phyloP scores from a whole-genome alignment of 2,329 filamentous ascomycete genomes.

The Xylariaceae sp. region DNA sequence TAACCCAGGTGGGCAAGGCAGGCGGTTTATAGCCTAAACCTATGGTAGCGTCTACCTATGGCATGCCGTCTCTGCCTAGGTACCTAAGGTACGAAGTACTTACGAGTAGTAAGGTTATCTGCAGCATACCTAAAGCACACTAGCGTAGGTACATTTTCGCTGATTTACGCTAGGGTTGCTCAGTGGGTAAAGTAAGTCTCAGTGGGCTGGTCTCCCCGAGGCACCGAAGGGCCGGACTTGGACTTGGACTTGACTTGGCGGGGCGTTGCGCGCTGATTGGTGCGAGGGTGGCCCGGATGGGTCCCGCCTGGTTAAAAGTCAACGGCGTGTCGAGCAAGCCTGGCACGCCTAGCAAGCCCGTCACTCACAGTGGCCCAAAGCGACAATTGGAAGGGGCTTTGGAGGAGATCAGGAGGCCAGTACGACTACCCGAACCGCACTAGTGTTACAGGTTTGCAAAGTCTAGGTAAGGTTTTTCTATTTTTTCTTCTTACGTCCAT shows the following conservation, averaged over 20 bases:
- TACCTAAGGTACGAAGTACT: too few species aligned
- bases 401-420: slow-evolving; percentile 11
- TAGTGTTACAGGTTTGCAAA: slow-evolving; percentile 16
- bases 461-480: neutral
- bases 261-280: slow-evolving; percentile 2
- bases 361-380: neutral
- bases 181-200: neutral
- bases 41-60: too few species aligned
- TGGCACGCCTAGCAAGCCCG: neutral
- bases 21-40: too few species aligned
- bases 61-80: too few species aligned
- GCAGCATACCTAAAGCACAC: neutral
- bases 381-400: slow-evolving; percentile 2
- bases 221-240: neutral
- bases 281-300: neutral
- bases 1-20: neutral
- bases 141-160: neutral
- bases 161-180: neutral
- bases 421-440: slow-evolving; percentile 17
- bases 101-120: too few species aligned
- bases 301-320: neutral
- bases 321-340: neutral
- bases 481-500: neutral
- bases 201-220: neutral
- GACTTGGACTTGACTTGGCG: slow-evolving; percentile 6